These are phyloP conservation scores for Scedosporium apiospermum DNA, from an alignment of 2,329 filamentous ascomycete genomes.

Conservation along the genomic window DNA sequence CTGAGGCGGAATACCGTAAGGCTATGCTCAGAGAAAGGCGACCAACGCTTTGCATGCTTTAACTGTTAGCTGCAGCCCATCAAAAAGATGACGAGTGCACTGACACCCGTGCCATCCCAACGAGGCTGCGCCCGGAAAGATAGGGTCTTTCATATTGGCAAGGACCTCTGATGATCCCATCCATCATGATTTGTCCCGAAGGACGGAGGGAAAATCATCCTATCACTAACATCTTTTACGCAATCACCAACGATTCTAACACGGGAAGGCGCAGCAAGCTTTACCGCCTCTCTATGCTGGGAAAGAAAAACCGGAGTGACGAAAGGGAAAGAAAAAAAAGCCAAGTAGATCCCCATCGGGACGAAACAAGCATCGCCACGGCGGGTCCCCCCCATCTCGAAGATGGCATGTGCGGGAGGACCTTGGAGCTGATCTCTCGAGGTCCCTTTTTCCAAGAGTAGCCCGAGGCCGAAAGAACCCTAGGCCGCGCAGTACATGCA, in stretches of 20 bases:
- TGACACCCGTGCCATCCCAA: background rate
- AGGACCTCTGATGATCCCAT: too few relatives aligned
- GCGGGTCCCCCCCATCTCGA: background rate
- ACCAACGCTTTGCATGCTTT: background rate
- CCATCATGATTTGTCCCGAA: background rate
- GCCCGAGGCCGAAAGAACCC: background rate
- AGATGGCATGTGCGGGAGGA: background rate
- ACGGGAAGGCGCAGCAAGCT: background rate
- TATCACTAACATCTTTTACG: background rate
- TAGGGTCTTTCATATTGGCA: too few relatives aligned
- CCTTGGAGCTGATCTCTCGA: background rate
- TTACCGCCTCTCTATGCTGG: background rate
- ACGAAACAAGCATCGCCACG: background rate
- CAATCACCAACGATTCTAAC: background rate
- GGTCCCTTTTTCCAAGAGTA: background rate
- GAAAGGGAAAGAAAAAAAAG: background rate
- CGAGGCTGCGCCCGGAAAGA: too few relatives aligned
- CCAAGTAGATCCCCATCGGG: background rate
- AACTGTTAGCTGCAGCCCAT: background rate
- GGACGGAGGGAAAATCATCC: background rate
- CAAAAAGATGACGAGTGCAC: background rate
- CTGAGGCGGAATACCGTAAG: background rate
- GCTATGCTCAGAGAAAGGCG: background rate
- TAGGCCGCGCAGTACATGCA: too few relatives aligned
- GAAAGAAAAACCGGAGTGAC: background rate